Conservation (phyloP, 352 stramenopile species). For the Pythium insidiosum region DNA sequence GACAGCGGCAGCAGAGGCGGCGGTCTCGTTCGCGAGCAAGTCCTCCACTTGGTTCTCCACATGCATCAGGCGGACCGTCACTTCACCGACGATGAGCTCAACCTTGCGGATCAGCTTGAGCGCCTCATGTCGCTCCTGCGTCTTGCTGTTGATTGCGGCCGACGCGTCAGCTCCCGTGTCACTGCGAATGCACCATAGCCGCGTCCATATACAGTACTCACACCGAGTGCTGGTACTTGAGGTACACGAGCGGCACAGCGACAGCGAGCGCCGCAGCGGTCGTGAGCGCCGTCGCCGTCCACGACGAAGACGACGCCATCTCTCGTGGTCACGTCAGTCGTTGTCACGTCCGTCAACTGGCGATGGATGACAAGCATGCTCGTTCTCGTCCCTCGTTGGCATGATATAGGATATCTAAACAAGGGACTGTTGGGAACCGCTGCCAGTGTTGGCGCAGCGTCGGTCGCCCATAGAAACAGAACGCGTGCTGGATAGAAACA, state of each 20-base stretch:
- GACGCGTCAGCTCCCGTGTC: too few relatives aligned
- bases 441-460: too few relatives aligned
- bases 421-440: not conserved
- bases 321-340: too few relatives aligned
- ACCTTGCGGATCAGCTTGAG: conserved; percentile 68
- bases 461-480: not conserved
- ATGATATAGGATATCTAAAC: too few relatives aligned
- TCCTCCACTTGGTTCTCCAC: conserved; percentile 62
- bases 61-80: conserved; percentile 54
- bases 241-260: conserved; percentile 29
- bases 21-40: conserved; percentile 32
- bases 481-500: too few relatives aligned
- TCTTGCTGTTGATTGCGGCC: conserved; percentile 26
- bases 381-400: too few relatives aligned
- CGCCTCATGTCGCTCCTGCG: conserved; percentile 28
- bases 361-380: too few relatives aligned
- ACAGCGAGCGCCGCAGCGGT: conserved; percentile 12
- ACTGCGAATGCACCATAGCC: conserved; percentile 9
- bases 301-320: too few relatives aligned
- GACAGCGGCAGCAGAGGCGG: conserved; percentile 10
- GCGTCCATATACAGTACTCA: conserved; percentile 20
- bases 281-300: conserved; percentile 8
- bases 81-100: conserved; percentile 58
- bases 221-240: conserved; percentile 25
- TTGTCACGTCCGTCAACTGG: too few relatives aligned